Evolutionary conservation across 495 filamentous ascomycete species (phyloP), one percentile per base, ranked within the genome.

Genomic region (Xeromyces bisporus): DNA sequence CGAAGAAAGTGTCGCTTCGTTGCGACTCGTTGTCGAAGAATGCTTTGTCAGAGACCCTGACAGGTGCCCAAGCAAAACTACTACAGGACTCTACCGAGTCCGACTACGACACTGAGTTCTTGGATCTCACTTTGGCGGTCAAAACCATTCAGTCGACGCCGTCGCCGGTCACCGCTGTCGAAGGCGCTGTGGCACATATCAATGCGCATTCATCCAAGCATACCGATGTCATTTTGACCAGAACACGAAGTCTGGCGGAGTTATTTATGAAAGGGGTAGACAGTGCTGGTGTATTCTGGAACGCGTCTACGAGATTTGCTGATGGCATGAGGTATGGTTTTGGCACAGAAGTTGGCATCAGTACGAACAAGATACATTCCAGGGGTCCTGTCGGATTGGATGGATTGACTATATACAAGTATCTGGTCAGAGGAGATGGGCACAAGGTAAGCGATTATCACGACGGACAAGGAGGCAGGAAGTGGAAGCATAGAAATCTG

Each of bases 301-400:
- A 99, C 48, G 79, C 85, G 11, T 91, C 82, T 11, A 89, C 82
- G 7, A 67, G 89, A 13, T 89, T 99, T 54, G 84, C 87, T 3
- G 89, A 99, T 47, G 89, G 89, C 2, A 93, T 91, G 76, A 67
- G 89, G 17, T 99, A 83, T 52, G 89, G 89, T 2, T 96, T 99
- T 58, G 89, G 89, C 18, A 94, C 89, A 0, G 89, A 99, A 53
- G 89, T 97, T 2, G 89, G 89, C 23, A 93, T 97, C 50, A 91
- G 81, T 55, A 97, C 89, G 26, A 97, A 96, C 56, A 97, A 96
- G 58, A 93, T 97, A 32, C 89, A 97, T 46, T 78, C 82, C 6
- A 65, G 89, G 23, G 89, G 89, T 1, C 89, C 89, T 0, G 89
- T 97, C 8, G 89, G 89, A 10, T 55, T 97, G 26, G 87, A 96